A percentile compares a stretch with the other conserved stretches of the same genome.
phyloP scores from a whole-genome alignment of 2,329 filamentous ascomycete genomes.

The Incumbomyces delicatus region DNA sequence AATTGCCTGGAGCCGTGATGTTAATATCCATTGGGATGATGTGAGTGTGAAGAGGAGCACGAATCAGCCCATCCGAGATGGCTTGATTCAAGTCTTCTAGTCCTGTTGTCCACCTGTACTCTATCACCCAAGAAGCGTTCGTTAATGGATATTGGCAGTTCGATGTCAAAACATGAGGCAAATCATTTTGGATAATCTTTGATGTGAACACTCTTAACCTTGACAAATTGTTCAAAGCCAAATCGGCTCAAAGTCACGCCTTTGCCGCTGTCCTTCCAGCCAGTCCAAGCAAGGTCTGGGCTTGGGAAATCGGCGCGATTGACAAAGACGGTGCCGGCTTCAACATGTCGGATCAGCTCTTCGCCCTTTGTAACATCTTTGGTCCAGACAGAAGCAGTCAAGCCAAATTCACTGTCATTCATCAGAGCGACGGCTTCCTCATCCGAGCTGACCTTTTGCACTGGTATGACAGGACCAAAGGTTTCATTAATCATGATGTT shows the following conservation, averaged over 20 bases:
- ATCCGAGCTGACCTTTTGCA: conserved; percentile 76
- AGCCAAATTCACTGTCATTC: conserved; percentile 90
- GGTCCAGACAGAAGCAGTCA: conserved; percentile 97
- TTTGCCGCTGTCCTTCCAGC: conserved; percentile 94
- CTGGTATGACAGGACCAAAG: conserved; percentile 83
- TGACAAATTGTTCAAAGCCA: conserved; percentile 91
- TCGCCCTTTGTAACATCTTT: conserved; percentile 70
- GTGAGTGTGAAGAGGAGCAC: no score
- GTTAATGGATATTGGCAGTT: no score
- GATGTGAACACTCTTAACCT: conserved; percentile 90
- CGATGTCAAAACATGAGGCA: no score
- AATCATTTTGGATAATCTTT: conserved; percentile 57
- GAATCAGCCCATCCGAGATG: no score
- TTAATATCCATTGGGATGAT: no score
- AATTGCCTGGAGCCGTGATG: no score
- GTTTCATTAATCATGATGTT: conserved; percentile 86
- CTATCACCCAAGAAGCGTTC: no score
- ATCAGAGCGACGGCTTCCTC: conserved; percentile 73
- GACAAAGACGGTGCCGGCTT: conserved; percentile 92
- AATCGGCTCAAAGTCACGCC: conserved; percentile 82
- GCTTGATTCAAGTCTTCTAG: no score
- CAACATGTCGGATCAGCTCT: conserved; percentile 67
- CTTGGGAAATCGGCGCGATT: conserved; percentile 89
- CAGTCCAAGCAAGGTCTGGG: conserved; percentile 89
- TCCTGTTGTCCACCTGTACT: no score